These are phyloP conservation scores for Ophiostoma sp. DNA, from an alignment of 2,329 filamentous ascomycete species.

Conservation along the genomic window DNA sequence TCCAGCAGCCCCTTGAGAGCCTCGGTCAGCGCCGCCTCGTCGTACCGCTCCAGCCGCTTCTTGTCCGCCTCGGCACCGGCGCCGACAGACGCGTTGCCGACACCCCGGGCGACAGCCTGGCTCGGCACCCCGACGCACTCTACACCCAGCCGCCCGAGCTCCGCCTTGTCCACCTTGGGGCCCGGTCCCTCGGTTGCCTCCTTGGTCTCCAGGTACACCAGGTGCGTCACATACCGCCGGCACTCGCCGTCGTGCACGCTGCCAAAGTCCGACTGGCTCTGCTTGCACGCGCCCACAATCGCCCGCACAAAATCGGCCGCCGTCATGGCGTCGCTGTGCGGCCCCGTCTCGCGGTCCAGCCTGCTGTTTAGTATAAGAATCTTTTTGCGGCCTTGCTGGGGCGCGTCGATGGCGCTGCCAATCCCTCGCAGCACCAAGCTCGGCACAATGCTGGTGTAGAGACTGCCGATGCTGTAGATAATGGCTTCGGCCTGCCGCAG, in stretches of 20 bases:
- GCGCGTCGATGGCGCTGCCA: constrained; percentile 54
- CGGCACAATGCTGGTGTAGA: constrained; percentile 86
- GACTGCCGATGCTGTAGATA: constrained; percentile 87
- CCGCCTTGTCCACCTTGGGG: constrained; percentile 63
- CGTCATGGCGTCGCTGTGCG: constrained; percentile 57
- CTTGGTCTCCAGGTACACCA: constrained; percentile 64
- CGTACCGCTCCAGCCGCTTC: constrained; percentile 18
- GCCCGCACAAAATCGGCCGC: constrained; percentile 79
- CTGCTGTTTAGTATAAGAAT: constrained; percentile 81
- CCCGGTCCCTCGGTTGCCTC: constrained; percentile 37
- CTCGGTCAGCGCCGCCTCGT: constrained; percentile 18
- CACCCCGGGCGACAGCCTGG: constrained; percentile 51
- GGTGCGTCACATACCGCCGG: constrained; percentile 70
- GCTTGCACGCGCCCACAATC: constrained; percentile 66
- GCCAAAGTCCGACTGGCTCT: constrained; percentile 52
- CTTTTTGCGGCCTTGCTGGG: constrained; percentile 51
- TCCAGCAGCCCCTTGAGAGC: constrained; percentile 16
- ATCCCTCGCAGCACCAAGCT: constrained; percentile 73
- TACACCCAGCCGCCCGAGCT: constrained; percentile 63
- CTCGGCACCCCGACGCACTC: constrained; percentile 60
- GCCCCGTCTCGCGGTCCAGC: constrained; percentile 81
- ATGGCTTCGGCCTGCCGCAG: constrained; percentile 61
- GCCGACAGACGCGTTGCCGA: constrained; percentile 35
- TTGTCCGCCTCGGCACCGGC: background rate
- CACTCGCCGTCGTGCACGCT: constrained; percentile 44